phyloP scores from a whole-genome alignment of 2,329 filamentous ascomycete genomes.

The Juglanconis juglandina region DNA sequence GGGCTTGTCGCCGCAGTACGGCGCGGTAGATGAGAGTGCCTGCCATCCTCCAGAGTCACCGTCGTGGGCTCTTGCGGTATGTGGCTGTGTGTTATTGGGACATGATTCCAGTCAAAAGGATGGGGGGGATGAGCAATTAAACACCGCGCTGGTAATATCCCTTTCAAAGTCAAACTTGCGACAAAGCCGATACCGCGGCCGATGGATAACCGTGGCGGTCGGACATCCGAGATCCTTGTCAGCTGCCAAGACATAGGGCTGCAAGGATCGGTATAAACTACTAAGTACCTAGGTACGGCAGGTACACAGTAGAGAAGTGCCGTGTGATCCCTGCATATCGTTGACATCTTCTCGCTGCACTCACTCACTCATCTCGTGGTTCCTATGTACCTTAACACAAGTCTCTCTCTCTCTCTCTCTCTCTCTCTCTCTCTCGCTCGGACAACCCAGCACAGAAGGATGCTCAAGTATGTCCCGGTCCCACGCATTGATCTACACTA shows the following conservation, averaged over 20 bases:
- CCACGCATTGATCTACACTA: no score
- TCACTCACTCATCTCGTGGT: no score
- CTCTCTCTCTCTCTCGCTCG: no score
- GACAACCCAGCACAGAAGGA: no score
- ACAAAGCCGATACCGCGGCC: conserved; percentile 10
- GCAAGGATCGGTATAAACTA: not conserved
- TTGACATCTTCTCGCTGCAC: no score
- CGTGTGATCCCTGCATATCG: no score
- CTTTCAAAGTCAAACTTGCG: not conserved
- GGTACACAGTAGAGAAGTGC: no score
- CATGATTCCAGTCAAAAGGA: not conserved
- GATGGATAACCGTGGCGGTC: not conserved
- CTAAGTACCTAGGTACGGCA: no score
- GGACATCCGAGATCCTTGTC: not conserved
- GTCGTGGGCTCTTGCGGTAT: not conserved
- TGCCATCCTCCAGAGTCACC: conserved; percentile 18
- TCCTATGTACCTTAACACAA: no score
- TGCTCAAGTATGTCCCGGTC: no score
- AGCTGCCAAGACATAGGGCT: not conserved
- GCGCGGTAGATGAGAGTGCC: conserved; percentile 22
- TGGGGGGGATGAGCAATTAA: not conserved
- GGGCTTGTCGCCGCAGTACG: conserved; percentile 27
- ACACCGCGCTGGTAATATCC: not conserved
- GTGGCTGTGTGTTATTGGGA: not conserved
- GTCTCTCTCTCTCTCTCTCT: no score